A percentile compares a stretch with the other conserved stretches of the same genome.
Evolutionary conservation across 192 early-diverging fungal species (phyloP).

Genomic region (Linnemannia schmuckeri): DNA sequence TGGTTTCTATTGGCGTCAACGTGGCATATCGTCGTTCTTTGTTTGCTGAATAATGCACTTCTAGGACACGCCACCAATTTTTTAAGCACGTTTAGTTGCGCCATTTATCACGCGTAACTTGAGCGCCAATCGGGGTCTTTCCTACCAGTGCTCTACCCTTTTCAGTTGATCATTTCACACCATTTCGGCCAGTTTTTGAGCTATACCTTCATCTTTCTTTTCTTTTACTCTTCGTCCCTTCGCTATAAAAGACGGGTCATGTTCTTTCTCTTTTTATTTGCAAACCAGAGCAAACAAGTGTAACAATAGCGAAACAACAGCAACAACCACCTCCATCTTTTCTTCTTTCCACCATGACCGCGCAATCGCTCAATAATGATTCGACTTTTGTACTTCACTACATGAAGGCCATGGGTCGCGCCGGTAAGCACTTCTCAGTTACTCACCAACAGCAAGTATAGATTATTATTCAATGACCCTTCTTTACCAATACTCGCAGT

Average conservation of each 20-base stretch:
- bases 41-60: neutral
- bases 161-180: neutral
- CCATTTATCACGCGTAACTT: neutral
- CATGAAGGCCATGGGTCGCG: conserved; percentile 35
- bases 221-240: neutral
- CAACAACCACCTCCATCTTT: neutral
- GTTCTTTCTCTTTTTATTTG: neutral
- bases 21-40: neutral
- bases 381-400: conserved; percentile 46
- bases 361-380: neutral
- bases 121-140: neutral
- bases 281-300: neutral
- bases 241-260: neutral
- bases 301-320: neutral
- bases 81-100: neutral
- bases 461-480: neutral
- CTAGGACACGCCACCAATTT: neutral
- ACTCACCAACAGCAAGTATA: neutral
- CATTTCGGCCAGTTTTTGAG: neutral
- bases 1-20: neutral
- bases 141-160: neutral
- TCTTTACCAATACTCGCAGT: neutral
- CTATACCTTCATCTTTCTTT: neutral
- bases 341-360: neutral
- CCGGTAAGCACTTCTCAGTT: conserved; percentile 15